phyloP scores from a whole-genome alignment of 1,139 yeast species.

The Starmera stellimalicola region DNA sequence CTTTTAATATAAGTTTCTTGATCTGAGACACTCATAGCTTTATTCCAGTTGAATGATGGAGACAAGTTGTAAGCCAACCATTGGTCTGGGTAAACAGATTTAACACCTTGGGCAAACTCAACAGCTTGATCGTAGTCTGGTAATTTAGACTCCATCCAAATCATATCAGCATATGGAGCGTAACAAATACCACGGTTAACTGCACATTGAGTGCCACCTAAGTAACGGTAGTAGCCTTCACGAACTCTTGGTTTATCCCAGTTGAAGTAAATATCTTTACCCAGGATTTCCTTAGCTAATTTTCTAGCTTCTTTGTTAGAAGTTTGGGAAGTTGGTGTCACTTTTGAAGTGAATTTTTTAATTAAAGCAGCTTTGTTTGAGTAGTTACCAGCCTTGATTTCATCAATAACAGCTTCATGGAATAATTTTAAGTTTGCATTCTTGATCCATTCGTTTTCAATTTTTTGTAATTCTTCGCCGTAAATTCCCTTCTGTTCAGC shows the following conservation, averaged over 20 bases:
- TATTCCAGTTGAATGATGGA: conserved; percentile 97
- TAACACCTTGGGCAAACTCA: conserved; percentile 90
- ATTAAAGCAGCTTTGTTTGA: conserved; percentile 60
- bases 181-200: conserved; percentile 94
- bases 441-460: conserved; percentile 79
- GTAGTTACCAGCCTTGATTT: conserved; percentile 50
- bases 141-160: conserved; percentile 98
- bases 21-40: conserved; percentile 80
- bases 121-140: conserved; percentile 92
- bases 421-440: conserved; percentile 82
- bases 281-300: conserved; percentile 67
- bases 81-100: conserved; percentile 71
- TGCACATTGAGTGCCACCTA: conserved; percentile 96
- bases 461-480: conserved; percentile 59
- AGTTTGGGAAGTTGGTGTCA: conserved; percentile 65
- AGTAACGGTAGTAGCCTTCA: conserved; percentile 96
- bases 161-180: conserved; percentile 91
- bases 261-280: conserved; percentile 81
- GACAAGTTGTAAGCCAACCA: conserved; percentile 96
- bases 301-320: conserved; percentile 77
- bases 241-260: conserved; percentile 96
- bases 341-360: conserved; percentile 54
- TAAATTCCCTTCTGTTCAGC: conserved; percentile 70
- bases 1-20: conserved; percentile 88
- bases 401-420: conserved; percentile 88